These are phyloP conservation scores for Pleurostoma richardsiae DNA, from an alignment of 2,329 filamentous ascomycete species.

Conservation along the genomic window DNA sequence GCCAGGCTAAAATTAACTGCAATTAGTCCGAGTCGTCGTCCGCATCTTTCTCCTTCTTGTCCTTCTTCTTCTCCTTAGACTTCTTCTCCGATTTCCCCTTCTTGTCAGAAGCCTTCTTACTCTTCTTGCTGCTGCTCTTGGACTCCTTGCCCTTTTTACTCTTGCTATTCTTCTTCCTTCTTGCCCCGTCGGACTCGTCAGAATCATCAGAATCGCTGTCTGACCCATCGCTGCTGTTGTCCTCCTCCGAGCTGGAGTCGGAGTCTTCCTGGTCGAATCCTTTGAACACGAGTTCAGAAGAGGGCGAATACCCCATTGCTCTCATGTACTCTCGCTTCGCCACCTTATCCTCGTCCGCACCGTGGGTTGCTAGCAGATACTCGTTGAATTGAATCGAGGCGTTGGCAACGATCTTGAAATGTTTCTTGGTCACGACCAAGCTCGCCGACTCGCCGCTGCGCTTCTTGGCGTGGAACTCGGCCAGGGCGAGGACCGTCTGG, in stretches of 20 bases:
- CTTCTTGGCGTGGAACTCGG: constrained; percentile 1
- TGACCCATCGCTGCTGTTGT: not conserved
- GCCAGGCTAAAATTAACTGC: too few species aligned
- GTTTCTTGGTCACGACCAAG: not conserved
- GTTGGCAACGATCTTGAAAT: constrained; percentile 1
- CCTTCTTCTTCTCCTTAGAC: not conserved
- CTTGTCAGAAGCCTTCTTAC: not conserved
- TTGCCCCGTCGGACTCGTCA: not conserved
- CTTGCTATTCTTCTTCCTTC: not conserved
- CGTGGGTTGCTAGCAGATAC: constrained; percentile 4
- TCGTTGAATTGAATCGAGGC: constrained; percentile 2
- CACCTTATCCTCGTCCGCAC: not conserved
- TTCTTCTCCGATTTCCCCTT: not conserved
- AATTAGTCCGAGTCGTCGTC: too few species aligned
- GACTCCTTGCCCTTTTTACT: not conserved
- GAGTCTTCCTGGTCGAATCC: not conserved
- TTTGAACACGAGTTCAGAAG: not conserved
- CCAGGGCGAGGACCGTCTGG: constrained; percentile 4
- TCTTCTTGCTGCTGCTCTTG: not conserved
- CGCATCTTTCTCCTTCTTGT: not conserved
- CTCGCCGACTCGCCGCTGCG: not conserved
- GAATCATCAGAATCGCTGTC: not conserved
- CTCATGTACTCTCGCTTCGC: not conserved
- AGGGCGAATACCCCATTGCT: not conserved
- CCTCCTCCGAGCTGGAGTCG: not conserved